Base-by-base conservation (phyloP, 371 early-diverging fungal genomes). In the Mucor circinelloides region DNA sequence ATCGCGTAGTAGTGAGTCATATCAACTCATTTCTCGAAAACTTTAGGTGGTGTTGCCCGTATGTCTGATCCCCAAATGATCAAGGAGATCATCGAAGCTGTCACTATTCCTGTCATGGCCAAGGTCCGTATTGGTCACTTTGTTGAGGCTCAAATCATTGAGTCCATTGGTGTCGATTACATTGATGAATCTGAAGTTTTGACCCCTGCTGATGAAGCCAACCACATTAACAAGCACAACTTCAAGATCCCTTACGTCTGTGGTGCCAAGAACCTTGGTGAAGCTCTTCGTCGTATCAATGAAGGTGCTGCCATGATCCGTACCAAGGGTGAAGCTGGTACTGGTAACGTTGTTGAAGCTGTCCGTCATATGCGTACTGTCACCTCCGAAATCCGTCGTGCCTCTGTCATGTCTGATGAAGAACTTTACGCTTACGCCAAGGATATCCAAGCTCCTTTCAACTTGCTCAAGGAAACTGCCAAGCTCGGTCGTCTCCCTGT, bases 51-150 rank as follows among this genome's bases (percentile, higher is more conserved):
- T 72, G 97, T 98, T 63, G 93, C 99, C 19, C 95, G 98, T 73
- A 98, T 98, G 99, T 95, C 97, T 34, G 99, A 97, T 84, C 99
- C 99, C 72, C 83, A 89, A 79, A 95, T 97, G 94, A 98, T 98
- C 88, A 93, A 90, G 81, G 95, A 94, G 76, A 98, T 98, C 82
- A 92, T 91, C 68, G 90, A 80, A 38, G 96, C 97, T 38, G 99
- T 98, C 64, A 93, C 97, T 32, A 96, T 98, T 79, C 99, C 99
- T 32, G 97, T 98, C 69, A 97, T 98, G 97, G 99, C 97, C 80
- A 97, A 97, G 87, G 95, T 93, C 81, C 93, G 99, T 74, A 97
- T 98, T 71, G 99, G 99, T 62, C 99, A 98, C 90, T 93, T 97
- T 87, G 97, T 98, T 69, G 99, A 98, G 81, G 99, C 97, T 32